Evolutionary conservation across 202 grass and related monocot genomes (phyloP).

Genomic region (Cymbopogon flexuosus): DNA sequence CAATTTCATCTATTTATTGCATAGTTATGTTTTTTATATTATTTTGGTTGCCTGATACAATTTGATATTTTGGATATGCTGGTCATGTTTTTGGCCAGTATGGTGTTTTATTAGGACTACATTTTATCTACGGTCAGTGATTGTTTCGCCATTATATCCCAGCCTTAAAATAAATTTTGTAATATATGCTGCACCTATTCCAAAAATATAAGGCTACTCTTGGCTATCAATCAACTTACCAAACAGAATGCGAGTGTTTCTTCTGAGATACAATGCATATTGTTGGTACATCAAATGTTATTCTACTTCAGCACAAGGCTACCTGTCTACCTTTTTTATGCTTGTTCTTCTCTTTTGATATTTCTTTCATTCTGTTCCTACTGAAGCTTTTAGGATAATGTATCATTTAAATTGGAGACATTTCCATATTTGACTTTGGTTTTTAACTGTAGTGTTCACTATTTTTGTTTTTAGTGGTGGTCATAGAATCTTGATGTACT

Average conservation of each 20-base stretch:
- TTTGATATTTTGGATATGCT: neutral
- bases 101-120: neutral
- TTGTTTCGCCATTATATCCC: neutral
- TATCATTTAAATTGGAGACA: constrained; percentile 8
- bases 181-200: neutral
- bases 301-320: neutral
- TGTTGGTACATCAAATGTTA: neutral
- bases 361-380: constrained; percentile 19
- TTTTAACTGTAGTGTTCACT: constrained; percentile 15
- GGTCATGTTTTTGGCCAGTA: neutral
- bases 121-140: constrained; percentile 16
- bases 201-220: constrained; percentile 14
- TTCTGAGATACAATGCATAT: constrained; percentile 12
- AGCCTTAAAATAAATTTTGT: neutral
- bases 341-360: constrained; percentile 17
- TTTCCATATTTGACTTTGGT: constrained; percentile 30
- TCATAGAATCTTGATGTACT: constrained; percentile 20
- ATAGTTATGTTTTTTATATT: neutral
- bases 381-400: constrained; percentile 16
- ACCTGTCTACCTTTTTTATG: neutral
- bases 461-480: constrained; percentile 12
- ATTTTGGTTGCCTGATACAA: constrained; percentile 8
- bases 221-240: neutral
- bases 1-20: neutral
- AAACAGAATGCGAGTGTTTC: constrained; percentile 1